Base-by-base conservation (phyloP, 2,329 filamentous ascomycete species). In the Ophiognomonia clavigignenti-juglandacearum region DNA sequence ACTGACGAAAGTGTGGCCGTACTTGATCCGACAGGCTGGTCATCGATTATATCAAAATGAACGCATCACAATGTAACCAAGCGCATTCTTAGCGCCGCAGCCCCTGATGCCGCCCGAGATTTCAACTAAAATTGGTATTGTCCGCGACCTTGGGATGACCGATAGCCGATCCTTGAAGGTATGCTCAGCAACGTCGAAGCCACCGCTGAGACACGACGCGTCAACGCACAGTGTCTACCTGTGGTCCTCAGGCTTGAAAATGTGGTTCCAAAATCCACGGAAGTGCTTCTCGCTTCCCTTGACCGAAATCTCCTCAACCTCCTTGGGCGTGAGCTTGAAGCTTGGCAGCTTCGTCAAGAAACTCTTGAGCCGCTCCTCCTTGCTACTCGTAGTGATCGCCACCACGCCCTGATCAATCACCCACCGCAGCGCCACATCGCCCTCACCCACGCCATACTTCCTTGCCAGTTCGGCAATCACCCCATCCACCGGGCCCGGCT, bases 241-340 rank as follows among this genome's bases (percentile, higher is more conserved):
- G n/a, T n/a, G 20, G 20, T 85, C 82, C 48, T 78, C 70, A 2
- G 62, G 61, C 9, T 61, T 71, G 61, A 80, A 83, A 48, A 69
- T 70, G 14, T 73, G 54, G 2, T 53, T 65, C 78, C 79, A 86
- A 59, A 80, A 86, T 0, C 65, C 75, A 26, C 82, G 72, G 56
- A 67, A 80, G 61, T 86, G 78, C 65, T 82, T 83, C 68, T 80
- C 59, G 54, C 67, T 67, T 1, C 83, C 83, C 29, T 73, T 57
- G 54, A 75, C 68, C 1, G 70, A 59, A 51, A 86, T 80, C 43
- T 75, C 71, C 38, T 72, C 62, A 11, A 85, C 65, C 62, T 86
- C 83, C 45, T 73, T 69, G 0, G 72, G 66, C 10, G 78, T 80
- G 53, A 86, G 66, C 67, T 79, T 77, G 57, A 85, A 83, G 37